Evolutionary conservation across 2,329 filamentous ascomycete species (phyloP).

Genomic region (Aspergillus sp.): DNA sequence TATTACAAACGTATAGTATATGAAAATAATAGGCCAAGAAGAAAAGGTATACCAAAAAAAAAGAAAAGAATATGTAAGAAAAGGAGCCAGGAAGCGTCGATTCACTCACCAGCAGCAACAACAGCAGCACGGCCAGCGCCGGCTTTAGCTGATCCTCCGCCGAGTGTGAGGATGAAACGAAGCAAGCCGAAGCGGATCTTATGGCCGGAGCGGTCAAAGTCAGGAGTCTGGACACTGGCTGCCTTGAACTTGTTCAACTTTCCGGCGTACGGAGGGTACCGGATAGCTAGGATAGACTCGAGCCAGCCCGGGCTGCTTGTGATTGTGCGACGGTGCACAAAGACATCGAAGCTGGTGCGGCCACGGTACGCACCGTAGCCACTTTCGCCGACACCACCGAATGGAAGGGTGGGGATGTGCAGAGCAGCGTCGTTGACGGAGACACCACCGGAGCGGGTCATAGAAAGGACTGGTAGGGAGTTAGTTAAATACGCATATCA

Average conservation of each 20-base stretch:
- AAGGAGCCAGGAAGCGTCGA: not conserved
- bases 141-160: slow-evolving; percentile 40
- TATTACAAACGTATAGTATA: not conserved
- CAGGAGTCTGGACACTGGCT: slow-evolving; percentile 54
- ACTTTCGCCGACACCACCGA: slow-evolving; percentile 80
- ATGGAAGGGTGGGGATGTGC: slow-evolving; percentile 72
- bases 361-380: slow-evolving; percentile 78
- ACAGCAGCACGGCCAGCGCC: slow-evolving; percentile 30
- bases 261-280: slow-evolving; percentile 62
- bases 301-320: slow-evolving; percentile 62
- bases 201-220: slow-evolving; percentile 61
- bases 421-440: slow-evolving; percentile 61
- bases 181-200: slow-evolving; percentile 41
- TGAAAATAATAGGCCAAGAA: not conserved
- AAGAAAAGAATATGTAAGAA: not conserved
- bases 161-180: slow-evolving; percentile 40
- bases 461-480: slow-evolving; percentile 53
- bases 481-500: not conserved
- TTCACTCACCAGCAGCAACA: slow-evolving; percentile 1
- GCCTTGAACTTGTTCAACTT: slow-evolving; percentile 54
- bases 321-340: slow-evolving; percentile 60
- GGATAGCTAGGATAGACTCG: slow-evolving; percentile 55
- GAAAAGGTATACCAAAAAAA: not conserved
- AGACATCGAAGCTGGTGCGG: slow-evolving; percentile 64
- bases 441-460: slow-evolving; percentile 67